A percentile compares a stretch with the other conserved stretches of the same genome.
Conservation (phyloP, 805 yeast genomes). For the Saturnispora besseyi region DNA sequence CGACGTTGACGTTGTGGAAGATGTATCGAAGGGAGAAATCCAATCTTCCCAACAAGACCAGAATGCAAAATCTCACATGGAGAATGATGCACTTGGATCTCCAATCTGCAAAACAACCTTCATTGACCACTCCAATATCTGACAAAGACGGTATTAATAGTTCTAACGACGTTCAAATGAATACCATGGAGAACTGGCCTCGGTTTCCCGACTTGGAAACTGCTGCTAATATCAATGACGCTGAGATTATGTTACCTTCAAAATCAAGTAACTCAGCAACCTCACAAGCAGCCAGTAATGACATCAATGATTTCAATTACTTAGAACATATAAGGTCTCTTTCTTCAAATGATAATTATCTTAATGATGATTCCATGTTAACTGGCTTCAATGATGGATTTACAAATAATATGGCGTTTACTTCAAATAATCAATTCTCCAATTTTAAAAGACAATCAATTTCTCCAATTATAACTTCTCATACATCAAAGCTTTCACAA, state of each 20-base stretch:
- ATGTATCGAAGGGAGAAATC: slow-evolving; percentile 73
- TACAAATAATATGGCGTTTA: background rate
- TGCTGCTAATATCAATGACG: slow-evolving; percentile 2
- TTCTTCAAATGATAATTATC: slow-evolving; percentile 11
- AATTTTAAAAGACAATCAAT: slow-evolving; percentile 20
- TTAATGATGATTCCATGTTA: background rate
- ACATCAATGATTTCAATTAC: slow-evolving; percentile 9
- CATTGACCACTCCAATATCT: background rate
- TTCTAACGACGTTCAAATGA: background rate
- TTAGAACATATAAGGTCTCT: slow-evolving; percentile 15
- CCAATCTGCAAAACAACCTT: background rate
- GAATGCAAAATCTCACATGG: slow-evolving; percentile 87
- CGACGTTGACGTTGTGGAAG: slow-evolving; percentile 60
- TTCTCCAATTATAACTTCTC: slow-evolving; percentile 18
- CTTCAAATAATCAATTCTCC: background rate
- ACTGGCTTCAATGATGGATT: background rate
- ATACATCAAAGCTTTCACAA: slow-evolving; percentile 24
- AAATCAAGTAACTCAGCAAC: slow-evolving; percentile 2
- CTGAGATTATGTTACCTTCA: background rate
- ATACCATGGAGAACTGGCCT: slow-evolving; percentile 26
- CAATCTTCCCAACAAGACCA: slow-evolving; percentile 58
- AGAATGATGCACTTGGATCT: slow-evolving; percentile 60
- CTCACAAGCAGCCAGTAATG: background rate
- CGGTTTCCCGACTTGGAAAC: slow-evolving; percentile 28
- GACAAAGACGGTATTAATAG: background rate